Conservation (phyloP, 495 filamentous ascomycete genomes). For the Xylaria longipes region DNA sequence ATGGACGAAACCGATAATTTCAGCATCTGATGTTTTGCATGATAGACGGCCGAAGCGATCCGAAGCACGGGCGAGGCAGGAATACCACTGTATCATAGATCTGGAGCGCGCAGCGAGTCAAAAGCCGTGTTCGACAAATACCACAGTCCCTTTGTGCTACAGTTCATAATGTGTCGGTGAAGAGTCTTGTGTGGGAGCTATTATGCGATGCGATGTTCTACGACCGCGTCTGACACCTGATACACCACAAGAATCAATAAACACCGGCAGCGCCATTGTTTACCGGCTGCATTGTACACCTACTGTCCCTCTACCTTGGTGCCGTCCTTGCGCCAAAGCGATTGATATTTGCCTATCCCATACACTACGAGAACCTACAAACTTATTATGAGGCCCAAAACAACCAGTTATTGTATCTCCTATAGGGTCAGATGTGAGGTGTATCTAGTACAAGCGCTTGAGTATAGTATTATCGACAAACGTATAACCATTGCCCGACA, state of each 20-base stretch:
- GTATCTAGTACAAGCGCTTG: background rate
- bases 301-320: background rate
- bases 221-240: background rate
- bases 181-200: background rate
- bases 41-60: conserved; percentile 35
- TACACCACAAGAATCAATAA: background rate
- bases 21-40: conserved; percentile 27
- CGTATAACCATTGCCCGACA: background rate
- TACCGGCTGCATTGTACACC: background rate
- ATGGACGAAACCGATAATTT: conserved; percentile 9
- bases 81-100: conserved; percentile 40
- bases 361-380: background rate
- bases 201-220: background rate
- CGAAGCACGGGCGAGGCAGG: conserved; percentile 29
- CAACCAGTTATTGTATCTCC: background rate
- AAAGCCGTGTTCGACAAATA: conserved; percentile 31
- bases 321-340: background rate
- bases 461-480: background rate
- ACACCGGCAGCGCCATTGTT: background rate
- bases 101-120: conserved; percentile 30
- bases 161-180: background rate
- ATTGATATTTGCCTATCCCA: background rate
- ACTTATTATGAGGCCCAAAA: background rate
- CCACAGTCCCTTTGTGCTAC: conserved; percentile 24
- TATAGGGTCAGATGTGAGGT: background rate